Conservation (phyloP, 2,329 filamentous ascomycete species). For the Hypocrella siamensis region DNA sequence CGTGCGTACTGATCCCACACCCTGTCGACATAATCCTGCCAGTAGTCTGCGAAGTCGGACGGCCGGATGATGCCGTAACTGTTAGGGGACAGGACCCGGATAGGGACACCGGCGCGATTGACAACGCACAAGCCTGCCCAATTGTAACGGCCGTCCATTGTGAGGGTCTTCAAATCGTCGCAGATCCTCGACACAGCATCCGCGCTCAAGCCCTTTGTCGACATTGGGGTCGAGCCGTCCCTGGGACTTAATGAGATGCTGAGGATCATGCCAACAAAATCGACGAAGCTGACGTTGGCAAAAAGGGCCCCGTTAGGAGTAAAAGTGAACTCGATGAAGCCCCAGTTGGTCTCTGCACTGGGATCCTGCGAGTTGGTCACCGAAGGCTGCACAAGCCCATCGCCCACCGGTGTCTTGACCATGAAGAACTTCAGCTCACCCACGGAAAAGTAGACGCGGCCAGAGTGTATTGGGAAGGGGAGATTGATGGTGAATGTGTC, state of each 20-base stretch:
- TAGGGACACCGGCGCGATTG: constrained; percentile 15
- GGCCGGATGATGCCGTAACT: constrained; percentile 20
- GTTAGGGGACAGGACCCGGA: constrained; percentile 30
- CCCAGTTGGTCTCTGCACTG: constrained; percentile 28
- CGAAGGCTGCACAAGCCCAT: constrained; percentile 32
- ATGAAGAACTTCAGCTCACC: constrained; percentile 26
- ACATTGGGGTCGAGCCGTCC: constrained; percentile 17
- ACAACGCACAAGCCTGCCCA: constrained; percentile 30
- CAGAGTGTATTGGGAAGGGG: constrained; percentile 23
- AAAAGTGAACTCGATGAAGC: constrained; percentile 33
- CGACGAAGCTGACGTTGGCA: constrained; percentile 35
- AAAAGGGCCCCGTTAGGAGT: constrained; percentile 21
- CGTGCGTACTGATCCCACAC: constrained; percentile 28
- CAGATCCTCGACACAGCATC: constrained; percentile 24
- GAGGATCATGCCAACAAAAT: constrained; percentile 34
- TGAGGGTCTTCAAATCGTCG: constrained; percentile 21
- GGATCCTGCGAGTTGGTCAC: constrained; percentile 26
- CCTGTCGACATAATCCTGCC: constrained; percentile 25
- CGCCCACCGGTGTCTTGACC: constrained; percentile 14
- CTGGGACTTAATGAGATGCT: constrained; percentile 27
- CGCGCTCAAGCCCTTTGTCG: constrained; percentile 21
- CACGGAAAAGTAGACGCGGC: constrained; percentile 28
- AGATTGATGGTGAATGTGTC: constrained; percentile 20
- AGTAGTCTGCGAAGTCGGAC: constrained; percentile 24
- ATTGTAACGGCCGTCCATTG: constrained; percentile 18